Evolutionary conservation across 2,329 filamentous ascomycete genomes (phyloP), one percentile per base, ranked within the genome.

Genomic region (Colletotrichum sojae): DNA sequence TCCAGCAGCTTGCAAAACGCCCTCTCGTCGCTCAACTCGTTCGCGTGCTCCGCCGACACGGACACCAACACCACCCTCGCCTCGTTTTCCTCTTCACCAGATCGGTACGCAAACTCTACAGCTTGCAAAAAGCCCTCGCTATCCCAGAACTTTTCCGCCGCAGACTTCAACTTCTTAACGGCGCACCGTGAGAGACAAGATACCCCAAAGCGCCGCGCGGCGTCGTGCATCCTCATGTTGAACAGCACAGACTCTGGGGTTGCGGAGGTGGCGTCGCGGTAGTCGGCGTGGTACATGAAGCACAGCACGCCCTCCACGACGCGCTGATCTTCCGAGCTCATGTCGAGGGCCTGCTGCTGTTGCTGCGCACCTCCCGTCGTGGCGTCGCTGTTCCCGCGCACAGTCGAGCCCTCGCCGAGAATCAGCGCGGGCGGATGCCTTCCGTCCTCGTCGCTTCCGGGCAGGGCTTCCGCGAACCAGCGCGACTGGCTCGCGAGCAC

Each of bases 401-500:
- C 59, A n/a, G 8, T 18, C 6, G 59, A 22, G 3, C 22, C 48
- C 31, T 36, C 31, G 20, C 6, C 36, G 16, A 54, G 15, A 4
- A 54, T 13, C 49, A 39, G 5, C 4, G 59, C 59, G 10, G 39
- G 40, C 6, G 10, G 31, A 10, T 12, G 31, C 8, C 10, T 8
- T 10, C 31, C 31, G 31, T 36, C 36, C 10, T 31, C 40, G n/a
- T 54, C 59, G 39, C 22, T 22, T 3, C 51, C 58, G 3, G 58
- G 31, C 8, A 62, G 25, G 0, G 49, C 39, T 12, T 62, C 25
- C 4, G 59, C 59, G 6, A 62, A 62, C 20, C 31, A 54, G 10
- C 2, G 25, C 36, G 59, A 62, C 39, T 54, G 59, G 59, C 59
- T 62, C n/a, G 22, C 49, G 12, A 62, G 59, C 13, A 62, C 59